Evolutionary conservation across 2,329 filamentous ascomycete species (phyloP).

Genomic region (Pseudogymnoascus sp.): DNA sequence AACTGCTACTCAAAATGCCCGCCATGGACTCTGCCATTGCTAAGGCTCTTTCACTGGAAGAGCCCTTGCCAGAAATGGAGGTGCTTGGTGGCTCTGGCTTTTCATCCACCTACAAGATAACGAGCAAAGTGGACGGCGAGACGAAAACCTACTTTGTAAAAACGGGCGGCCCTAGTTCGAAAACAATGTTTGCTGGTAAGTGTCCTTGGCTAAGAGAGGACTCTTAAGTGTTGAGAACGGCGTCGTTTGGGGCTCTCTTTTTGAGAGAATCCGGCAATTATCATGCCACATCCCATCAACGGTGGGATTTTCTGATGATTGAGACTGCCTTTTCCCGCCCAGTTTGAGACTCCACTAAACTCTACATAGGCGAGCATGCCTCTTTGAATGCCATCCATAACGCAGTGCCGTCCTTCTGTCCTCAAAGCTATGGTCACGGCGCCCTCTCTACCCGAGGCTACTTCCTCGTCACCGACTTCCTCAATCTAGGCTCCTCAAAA

Average conservation of each 20-base stretch:
- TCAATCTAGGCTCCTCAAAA: constrained; percentile 50
- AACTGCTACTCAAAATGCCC: background rate
- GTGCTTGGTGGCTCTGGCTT: constrained; percentile 61
- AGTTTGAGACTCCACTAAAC: constrained; percentile 29
- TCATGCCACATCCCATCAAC: background rate
- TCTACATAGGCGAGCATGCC: constrained; percentile 63
- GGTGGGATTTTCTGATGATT: background rate
- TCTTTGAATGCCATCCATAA: constrained; percentile 77
- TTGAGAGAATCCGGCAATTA: background rate
- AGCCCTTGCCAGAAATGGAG: constrained; percentile 20
- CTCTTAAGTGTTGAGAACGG: background rate
- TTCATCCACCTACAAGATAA: constrained; percentile 59
- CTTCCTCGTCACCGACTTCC: constrained; percentile 72
- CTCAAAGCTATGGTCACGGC: constrained; percentile 68
- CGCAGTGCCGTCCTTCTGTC: constrained; percentile 68
- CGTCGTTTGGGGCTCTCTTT: background rate
- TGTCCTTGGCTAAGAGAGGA: background rate
- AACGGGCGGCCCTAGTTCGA: constrained; percentile 55
- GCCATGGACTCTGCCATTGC: background rate
- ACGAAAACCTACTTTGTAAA: constrained; percentile 61
- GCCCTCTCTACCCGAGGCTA: constrained; percentile 37
- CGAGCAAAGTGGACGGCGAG: constrained; percentile 30
- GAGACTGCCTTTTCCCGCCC: background rate
- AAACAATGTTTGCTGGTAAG: constrained; percentile 63
- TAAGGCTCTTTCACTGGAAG: background rate